Evolutionary conservation across 305 asterid species (phyloP), one percentile per base, ranked within the genome.

Genomic region (Fraxinus ornus): DNA sequence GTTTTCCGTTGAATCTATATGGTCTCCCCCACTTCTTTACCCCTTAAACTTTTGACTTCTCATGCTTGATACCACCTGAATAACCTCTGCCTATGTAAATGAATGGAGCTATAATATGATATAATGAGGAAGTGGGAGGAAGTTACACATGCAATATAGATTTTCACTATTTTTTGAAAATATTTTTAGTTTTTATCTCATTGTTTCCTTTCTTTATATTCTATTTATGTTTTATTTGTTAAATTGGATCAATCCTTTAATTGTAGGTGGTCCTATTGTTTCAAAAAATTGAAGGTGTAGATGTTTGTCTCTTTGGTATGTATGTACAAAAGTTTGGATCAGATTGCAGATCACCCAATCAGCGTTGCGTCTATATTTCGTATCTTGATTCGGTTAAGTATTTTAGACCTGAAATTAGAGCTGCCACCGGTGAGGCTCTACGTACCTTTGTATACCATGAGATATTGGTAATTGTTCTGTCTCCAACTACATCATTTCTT

Each of bases 361-460:
- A 86, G 52, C 93, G 92, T 3, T 85, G 91, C 24, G 83, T 93
- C 83, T 94, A 93, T 81, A 89, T 93, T 74, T 94, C 98, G 0
- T 92, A 94, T 84, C 91, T 94, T 1, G 98, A 94, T 83, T 93
- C 97, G 0, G 91, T 94, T 24, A 94, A 91, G 86, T 87, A 92
- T 83, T 93, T 94, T 81, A 89, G 87, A 79, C 97, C 98, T 24
- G 90, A 93, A 22, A 81, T 89, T 71, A 88, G 80, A 87, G 86
- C 91, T 19, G 91, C 75, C 7, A 79, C 83, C 49, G 94, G 93
- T 32, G 92, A 85, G 84, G 89, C 92, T 86, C 93, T 94, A 75
- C 97, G 94, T 77, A 94, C 97, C 75, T 88, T 88, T 22, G 89
- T 91, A 57, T 92, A 93, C 89, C 95, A 94, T n/a, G 97, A 94